phyloP scores from a whole-genome alignment of 192 early-diverging fungal species.

The Jimgerdemannia lactiflua region DNA sequence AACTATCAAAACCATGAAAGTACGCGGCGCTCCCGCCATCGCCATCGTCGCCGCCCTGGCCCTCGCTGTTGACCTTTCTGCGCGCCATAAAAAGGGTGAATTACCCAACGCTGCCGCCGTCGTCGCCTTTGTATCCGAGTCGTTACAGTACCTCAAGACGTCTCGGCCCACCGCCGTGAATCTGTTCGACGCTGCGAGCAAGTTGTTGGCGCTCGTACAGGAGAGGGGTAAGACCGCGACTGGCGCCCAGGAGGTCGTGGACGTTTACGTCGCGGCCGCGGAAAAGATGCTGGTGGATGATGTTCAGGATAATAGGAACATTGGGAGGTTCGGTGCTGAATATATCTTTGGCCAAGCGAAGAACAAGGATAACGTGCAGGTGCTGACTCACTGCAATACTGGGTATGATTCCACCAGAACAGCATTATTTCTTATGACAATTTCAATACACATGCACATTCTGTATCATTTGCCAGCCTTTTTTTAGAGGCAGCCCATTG shows the following conservation, averaged over 20 bases:
- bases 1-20: constrained; percentile 93
- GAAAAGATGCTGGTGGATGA: constrained; percentile 86
- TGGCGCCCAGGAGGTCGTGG: constrained; percentile 40
- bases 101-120: constrained; percentile 37
- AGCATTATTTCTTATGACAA: constrained; percentile 2
- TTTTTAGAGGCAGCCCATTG: neutral
- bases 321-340: constrained; percentile 80
- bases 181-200: constrained; percentile 82
- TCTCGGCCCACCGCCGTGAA: constrained; percentile 97
- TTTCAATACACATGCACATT: neutral
- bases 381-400: constrained; percentile 98
- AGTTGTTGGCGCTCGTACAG: constrained; percentile 39
- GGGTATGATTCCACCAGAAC: constrained; percentile 50
- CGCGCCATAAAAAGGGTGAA: constrained; percentile 13
- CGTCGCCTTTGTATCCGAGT: constrained; percentile 45
- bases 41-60: constrained; percentile 94
- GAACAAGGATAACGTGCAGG: constrained; percentile 39
- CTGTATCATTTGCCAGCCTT: neutral
- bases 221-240: constrained; percentile 16
- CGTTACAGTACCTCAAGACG: constrained; percentile 78
- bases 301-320: constrained; percentile 82
- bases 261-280: constrained; percentile 66
- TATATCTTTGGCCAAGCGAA: constrained; percentile 55
- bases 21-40: constrained; percentile 92
- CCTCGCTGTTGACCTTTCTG: constrained; percentile 75